Percentiles rank a stretch among this genome's conserved stretches.
phyloP scores from a whole-genome alignment of 78 protist genomes.

The Pigoraptor vietnamica region DNA sequence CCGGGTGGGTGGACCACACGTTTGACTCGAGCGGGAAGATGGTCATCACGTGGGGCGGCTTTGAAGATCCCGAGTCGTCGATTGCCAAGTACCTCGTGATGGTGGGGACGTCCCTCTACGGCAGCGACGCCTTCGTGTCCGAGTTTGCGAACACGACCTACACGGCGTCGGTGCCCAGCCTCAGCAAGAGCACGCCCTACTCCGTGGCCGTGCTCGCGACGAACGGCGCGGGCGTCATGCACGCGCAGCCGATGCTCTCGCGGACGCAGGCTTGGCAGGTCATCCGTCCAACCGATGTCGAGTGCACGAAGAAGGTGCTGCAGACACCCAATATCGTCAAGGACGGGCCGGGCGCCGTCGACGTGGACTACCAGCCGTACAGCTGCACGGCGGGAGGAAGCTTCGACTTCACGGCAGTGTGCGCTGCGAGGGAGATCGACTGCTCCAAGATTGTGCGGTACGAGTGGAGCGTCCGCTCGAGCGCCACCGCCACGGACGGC shows the following conservation, averaged over 20 bases:
- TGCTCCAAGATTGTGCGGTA: background rate
- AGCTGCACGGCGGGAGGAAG: background rate
- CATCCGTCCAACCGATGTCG: background rate
- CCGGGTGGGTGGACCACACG: background rate
- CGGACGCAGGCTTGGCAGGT: background rate
- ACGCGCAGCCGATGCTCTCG: background rate
- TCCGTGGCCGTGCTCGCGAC: background rate
- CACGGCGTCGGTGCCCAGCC: background rate
- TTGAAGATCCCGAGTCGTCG: background rate
- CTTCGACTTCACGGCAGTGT: background rate
- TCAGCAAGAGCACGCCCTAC: background rate
- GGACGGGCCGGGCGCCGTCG: background rate
- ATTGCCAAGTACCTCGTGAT: background rate
- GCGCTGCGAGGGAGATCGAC: background rate
- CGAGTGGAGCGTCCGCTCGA: background rate
- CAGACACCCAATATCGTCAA: background rate
- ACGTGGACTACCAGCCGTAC: background rate
- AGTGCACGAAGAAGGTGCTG: too few species aligned
- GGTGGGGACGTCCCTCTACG: background rate
- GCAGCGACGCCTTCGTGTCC: background rate
- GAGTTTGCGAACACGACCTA: background rate
- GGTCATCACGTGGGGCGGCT: background rate
- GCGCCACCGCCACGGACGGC: background rate
- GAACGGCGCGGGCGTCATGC: background rate
- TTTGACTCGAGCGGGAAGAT: background rate